Conservation (phyloP, 306 rosid genomes). For the Glycine tomentella region DNA sequence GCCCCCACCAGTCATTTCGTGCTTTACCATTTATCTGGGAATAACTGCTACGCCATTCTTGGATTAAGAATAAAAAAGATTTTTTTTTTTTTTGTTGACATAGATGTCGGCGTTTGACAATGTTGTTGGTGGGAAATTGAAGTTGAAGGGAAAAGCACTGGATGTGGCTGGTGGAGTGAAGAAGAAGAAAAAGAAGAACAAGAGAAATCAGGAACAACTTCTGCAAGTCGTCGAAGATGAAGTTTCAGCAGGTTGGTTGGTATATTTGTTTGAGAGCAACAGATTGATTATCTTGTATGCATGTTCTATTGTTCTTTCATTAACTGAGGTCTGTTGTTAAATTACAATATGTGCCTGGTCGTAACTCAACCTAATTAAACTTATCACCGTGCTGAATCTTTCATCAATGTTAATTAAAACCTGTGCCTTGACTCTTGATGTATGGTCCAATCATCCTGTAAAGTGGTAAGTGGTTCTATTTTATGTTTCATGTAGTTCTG, state of each 20-base stretch:
- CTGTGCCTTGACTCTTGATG: constrained; percentile 4
- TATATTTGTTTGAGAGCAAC: constrained; percentile 25
- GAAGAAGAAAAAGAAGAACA: constrained; percentile 92
- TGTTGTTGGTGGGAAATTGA: constrained; percentile 92
- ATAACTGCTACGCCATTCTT: background rate
- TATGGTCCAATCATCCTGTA: constrained; percentile 5
- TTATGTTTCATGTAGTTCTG: background rate
- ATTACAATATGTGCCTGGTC: background rate
- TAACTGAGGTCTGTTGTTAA: constrained; percentile 2
- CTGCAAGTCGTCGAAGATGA: constrained; percentile 61
- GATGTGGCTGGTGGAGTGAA: constrained; percentile 91
- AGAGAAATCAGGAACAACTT: constrained; percentile 63
- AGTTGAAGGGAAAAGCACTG: constrained; percentile 98
- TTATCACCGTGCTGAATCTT: background rate
- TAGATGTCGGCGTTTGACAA: constrained; percentile 81
- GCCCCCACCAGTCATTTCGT: background rate
- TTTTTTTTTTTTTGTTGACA: background rate
- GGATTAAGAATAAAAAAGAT: background rate
- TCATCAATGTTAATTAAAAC: background rate
- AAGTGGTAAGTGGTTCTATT: constrained; percentile 17
- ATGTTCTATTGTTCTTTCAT: background rate
- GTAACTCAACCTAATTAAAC: constrained; percentile 10
- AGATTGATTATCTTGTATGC: background rate
- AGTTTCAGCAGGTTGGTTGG: constrained; percentile 60
- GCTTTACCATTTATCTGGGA: background rate